Percentiles rank a stretch among this genome's conserved stretches.
Evolutionary conservation across 2,329 filamentous ascomycete species (phyloP).

Genomic region (Aureobasidium zeae): DNA sequence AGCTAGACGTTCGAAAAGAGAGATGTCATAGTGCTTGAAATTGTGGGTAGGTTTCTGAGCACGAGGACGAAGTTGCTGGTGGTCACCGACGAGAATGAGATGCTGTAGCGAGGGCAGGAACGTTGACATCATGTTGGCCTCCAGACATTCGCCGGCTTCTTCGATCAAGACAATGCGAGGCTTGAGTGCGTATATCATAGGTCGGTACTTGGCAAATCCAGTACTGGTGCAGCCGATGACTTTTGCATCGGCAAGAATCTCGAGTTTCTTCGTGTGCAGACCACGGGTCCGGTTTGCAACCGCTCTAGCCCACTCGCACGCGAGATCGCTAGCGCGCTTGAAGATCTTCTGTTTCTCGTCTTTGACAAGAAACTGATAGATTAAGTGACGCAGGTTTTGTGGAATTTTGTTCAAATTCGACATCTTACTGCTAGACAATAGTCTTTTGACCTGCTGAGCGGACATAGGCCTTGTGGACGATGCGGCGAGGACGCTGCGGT

Average conservation of each 20-base stretch:
- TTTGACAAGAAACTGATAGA: slow-evolving; percentile 58
- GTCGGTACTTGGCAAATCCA: slow-evolving; percentile 70
- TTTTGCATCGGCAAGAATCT: slow-evolving; percentile 51
- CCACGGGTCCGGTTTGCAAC: slow-evolving; percentile 48
- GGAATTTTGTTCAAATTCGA: slow-evolving; percentile 55
- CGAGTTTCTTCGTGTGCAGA: slow-evolving; percentile 50
- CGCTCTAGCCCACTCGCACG: slow-evolving; percentile 42
- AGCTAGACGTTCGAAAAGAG: slow-evolving; percentile 73
- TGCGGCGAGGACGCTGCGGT: background rate
- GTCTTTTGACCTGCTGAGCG: background rate
- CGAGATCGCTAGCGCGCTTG: slow-evolving; percentile 40
- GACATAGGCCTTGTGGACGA: background rate
- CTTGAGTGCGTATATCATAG: slow-evolving; percentile 54
- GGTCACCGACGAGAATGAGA: slow-evolving; percentile 65
- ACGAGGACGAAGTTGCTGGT: slow-evolving; percentile 66
- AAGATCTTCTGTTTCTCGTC: slow-evolving; percentile 43
- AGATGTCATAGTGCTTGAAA: slow-evolving; percentile 61
- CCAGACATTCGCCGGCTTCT: slow-evolving; percentile 68
- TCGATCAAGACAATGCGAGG: slow-evolving; percentile 66
- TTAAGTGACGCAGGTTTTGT: slow-evolving; percentile 45
- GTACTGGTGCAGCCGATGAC: slow-evolving; percentile 67
- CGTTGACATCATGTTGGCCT: slow-evolving; percentile 51
- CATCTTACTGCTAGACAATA: slow-evolving; percentile 3
- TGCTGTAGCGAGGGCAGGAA: slow-evolving; percentile 56
- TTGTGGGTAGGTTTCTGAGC: slow-evolving; percentile 52